Percentiles rank a stretch among this genome's conserved stretches.
These are phyloP conservation scores for Lizonia empirigonia DNA, from an alignment of 2,329 filamentous ascomycete species.

Conservation along the genomic window DNA sequence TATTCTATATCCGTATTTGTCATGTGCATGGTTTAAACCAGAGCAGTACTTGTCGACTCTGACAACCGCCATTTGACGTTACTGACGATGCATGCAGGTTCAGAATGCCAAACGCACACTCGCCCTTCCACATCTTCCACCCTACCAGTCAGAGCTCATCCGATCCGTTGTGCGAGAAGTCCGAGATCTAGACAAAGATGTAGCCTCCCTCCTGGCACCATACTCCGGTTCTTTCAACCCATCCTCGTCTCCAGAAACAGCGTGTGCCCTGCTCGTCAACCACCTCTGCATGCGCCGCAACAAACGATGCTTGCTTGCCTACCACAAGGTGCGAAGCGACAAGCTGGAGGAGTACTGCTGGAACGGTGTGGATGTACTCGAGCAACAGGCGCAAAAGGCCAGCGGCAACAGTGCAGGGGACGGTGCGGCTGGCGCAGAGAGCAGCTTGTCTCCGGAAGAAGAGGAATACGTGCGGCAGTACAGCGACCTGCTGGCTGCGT, in stretches of 20 bases:
- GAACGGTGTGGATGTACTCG: slow-evolving; percentile 83
- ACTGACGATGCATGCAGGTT: slow-evolving; percentile 63
- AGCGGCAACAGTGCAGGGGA: slow-evolving; percentile 52
- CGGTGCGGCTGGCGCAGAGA: slow-evolving; percentile 59
- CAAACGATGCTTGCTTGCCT: slow-evolving; percentile 92
- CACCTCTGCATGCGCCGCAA: slow-evolving; percentile 95
- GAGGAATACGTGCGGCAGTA: slow-evolving; percentile 96
- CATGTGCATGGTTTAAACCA: too few relatives aligned
- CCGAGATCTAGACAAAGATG: slow-evolving; percentile 88
- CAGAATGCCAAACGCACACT: slow-evolving; percentile 96
- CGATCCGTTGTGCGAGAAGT: slow-evolving; percentile 89
- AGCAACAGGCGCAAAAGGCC: slow-evolving; percentile 56
- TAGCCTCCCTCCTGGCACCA: slow-evolving; percentile 76
- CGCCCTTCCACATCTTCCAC: slow-evolving; percentile 81
- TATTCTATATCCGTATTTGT: too few relatives aligned
- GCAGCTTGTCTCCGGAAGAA: slow-evolving; percentile 90
- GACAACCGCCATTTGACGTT: background rate
- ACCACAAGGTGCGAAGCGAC: slow-evolving; percentile 87
- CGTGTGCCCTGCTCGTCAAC: slow-evolving; percentile 88
- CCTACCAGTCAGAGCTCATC: slow-evolving; percentile 91
- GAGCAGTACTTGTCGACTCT: background rate
- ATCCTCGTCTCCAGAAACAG: slow-evolving; percentile 77
- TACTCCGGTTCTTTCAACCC: slow-evolving; percentile 88
- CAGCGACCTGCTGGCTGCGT: slow-evolving; percentile 88
- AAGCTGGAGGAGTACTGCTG: slow-evolving; percentile 94